A percentile compares a stretch with the other conserved stretches of the same genome.
These are phyloP conservation scores for Leccinum pellstonianum DNA, from an alignment of 768 basidiomycete species.

Conservation along the genomic window DNA sequence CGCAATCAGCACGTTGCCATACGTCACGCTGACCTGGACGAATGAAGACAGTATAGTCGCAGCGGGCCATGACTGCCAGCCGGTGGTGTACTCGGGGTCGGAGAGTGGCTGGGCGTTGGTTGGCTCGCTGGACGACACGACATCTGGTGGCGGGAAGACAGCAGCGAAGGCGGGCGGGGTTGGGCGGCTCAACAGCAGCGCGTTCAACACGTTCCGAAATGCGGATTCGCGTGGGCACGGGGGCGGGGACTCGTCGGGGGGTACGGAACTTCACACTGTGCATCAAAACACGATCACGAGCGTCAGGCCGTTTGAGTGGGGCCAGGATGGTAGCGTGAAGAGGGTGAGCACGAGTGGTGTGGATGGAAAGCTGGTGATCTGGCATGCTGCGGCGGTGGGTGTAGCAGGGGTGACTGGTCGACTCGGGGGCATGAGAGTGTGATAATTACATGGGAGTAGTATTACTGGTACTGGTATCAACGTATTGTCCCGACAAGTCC, in stretches of 20 bases:
- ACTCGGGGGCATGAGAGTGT: slow-evolving; percentile 49
- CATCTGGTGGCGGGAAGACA: slow-evolving; percentile 37
- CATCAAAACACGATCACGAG: slow-evolving; percentile 99
- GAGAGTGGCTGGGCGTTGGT: slow-evolving; percentile 74
- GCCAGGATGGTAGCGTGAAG: slow-evolving; percentile 52
- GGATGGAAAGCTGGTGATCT: slow-evolving; percentile 90
- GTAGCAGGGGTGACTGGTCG: slow-evolving; percentile 42
- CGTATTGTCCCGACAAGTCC: slow-evolving; percentile 16
- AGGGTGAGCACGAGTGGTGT: slow-evolving; percentile 90
- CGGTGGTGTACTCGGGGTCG: slow-evolving; percentile 78
- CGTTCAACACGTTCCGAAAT: slow-evolving; percentile 91
- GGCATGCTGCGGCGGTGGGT: slow-evolving; percentile 69
- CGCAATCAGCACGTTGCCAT: slow-evolving; percentile 74
- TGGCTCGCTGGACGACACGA: slow-evolving; percentile 85
- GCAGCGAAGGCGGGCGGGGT: slow-evolving; percentile 42
- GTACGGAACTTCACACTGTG: slow-evolving; percentile 82
- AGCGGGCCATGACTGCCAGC: slow-evolving; percentile 98
- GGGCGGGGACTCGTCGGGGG: slow-evolving; percentile 36
- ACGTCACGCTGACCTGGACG: slow-evolving; percentile 83
- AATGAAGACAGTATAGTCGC: slow-evolving; percentile 81
- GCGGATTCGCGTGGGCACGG: slow-evolving; percentile 74
- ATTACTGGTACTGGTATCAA: slow-evolving; percentile 12
- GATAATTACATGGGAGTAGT: slow-evolving; percentile 17
- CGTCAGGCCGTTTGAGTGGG: slow-evolving; percentile 69
- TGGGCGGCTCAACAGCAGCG: slow-evolving; percentile 86